Evolutionary conservation across 2,329 filamentous ascomycete genomes (phyloP).

Genomic region (Penicillium italicum): DNA sequence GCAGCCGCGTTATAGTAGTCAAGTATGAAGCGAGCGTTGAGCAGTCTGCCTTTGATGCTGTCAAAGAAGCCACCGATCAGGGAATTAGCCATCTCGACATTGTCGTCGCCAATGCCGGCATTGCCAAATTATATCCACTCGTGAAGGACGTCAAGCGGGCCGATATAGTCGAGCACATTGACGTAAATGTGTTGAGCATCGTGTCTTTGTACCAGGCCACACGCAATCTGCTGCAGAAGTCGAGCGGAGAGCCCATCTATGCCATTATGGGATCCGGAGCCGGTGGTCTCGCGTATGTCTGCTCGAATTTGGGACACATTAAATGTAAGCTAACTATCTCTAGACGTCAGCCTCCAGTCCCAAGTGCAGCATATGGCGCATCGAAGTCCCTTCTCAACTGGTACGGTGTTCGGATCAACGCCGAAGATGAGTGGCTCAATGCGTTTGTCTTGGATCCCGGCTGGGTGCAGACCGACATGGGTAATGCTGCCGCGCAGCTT

Average conservation of each 20-base stretch:
- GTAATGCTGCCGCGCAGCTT: background rate
- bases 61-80: constrained; percentile 23
- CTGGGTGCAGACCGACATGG: background rate
- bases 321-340: background rate
- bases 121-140: constrained; percentile 22
- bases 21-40: constrained; percentile 30
- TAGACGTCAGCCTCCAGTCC: background rate
- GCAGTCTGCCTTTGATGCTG: constrained; percentile 26
- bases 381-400: background rate
- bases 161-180: constrained; percentile 24
- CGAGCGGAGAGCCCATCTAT: background rate
- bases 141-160: constrained; percentile 32
- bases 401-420: background rate
- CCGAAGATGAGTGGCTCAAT: background rate
- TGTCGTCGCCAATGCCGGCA: constrained; percentile 40
- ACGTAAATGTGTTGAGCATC: constrained; percentile 31
- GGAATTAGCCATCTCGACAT: constrained; percentile 35
- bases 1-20: constrained; percentile 31
- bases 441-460: background rate
- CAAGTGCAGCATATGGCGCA: background rate
- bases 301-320: background rate
- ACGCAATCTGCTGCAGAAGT: constrained; percentile 30
- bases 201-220: constrained; percentile 35
- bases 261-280: background rate
- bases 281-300: background rate